Conservation (phyloP, 1,284 basidiomycete genomes). For the Vanrija pseudolonga region DNA sequence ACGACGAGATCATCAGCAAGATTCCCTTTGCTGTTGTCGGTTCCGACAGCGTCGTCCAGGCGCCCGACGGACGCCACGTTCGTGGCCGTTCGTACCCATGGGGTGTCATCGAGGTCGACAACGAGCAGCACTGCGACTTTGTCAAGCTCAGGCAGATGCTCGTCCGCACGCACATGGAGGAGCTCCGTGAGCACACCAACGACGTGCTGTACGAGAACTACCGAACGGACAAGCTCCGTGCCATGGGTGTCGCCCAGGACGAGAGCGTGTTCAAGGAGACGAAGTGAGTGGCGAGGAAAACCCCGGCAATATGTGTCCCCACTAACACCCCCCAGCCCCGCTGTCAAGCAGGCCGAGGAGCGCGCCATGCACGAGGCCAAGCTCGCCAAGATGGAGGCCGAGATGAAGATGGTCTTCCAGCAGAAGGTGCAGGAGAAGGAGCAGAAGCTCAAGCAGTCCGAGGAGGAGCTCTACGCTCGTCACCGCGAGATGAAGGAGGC, state of each 20-base stretch:
- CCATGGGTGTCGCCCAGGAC: constrained; percentile 95
- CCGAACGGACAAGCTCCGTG: constrained; percentile 86
- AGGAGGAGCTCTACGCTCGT: constrained; percentile 94
- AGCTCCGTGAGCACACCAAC: constrained; percentile 90
- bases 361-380: constrained; percentile 89
- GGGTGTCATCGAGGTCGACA: constrained; percentile 97
- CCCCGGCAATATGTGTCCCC: too few species aligned
- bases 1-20: constrained; percentile 92
- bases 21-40: constrained; percentile 97
- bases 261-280: constrained; percentile 96
- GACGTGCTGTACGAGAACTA: constrained; percentile 93
- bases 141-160: constrained; percentile 98
- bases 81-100: constrained; percentile 92
- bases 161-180: constrained; percentile 96
- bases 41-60: constrained; percentile 73
- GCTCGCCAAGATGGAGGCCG: constrained; percentile 96
- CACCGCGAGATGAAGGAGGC: constrained; percentile 99
- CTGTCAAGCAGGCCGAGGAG: constrained; percentile 91
- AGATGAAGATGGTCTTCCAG: constrained; percentile 99
- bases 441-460: constrained; percentile 92
- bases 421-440: constrained; percentile 99
- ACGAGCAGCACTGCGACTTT: constrained; percentile 96
- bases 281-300: constrained; percentile 64
- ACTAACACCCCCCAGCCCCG: constrained; percentile 61
- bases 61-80: constrained; percentile 80